These are phyloP conservation scores for Diplodia seriata DNA, from an alignment of 2,329 filamentous ascomycete genomes.

Conservation along the genomic window DNA sequence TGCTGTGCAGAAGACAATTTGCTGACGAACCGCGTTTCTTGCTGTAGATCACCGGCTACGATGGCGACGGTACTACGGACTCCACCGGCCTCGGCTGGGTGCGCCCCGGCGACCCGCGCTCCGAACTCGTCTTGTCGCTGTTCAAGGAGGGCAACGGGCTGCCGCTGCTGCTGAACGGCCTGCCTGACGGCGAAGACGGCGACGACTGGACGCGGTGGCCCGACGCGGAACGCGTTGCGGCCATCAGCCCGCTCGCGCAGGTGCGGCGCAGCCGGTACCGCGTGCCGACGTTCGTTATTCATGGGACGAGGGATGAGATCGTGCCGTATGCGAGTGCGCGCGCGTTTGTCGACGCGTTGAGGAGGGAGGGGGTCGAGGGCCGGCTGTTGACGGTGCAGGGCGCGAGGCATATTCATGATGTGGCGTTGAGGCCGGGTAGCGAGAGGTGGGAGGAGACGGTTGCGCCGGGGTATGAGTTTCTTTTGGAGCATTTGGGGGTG, in stretches of 20 bases:
- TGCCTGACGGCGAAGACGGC: constrained; percentile 11
- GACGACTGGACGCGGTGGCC: neutral
- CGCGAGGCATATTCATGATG: neutral
- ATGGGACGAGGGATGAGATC: constrained; percentile 34
- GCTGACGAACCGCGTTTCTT: too few species aligned
- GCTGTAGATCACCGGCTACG: neutral
- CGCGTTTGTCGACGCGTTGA: neutral
- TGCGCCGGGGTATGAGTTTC: neutral
- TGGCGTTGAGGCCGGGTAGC: neutral
- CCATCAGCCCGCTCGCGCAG: constrained; percentile 35
- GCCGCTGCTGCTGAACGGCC: constrained; percentile 34
- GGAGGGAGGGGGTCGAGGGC: neutral
- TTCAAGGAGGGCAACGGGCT: constrained; percentile 34
- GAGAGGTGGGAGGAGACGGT: neutral
- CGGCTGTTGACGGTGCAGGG: neutral
- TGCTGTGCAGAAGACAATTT: too few species aligned
- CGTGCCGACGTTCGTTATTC: constrained; percentile 36
- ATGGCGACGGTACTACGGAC: constrained; percentile 9
- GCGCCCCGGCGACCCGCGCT: constrained; percentile 34
- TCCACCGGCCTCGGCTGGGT: constrained; percentile 31
- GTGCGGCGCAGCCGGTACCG: constrained; percentile 32
- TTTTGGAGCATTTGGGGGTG: neutral
- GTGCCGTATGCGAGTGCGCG: neutral
- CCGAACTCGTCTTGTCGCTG: constrained; percentile 33
- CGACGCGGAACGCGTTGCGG: constrained; percentile 18